Evolutionary conservation across 2,329 filamentous ascomycete species (phyloP), one percentile per base, ranked within the genome.

Genomic region (Penicillium brevicompactum): DNA sequence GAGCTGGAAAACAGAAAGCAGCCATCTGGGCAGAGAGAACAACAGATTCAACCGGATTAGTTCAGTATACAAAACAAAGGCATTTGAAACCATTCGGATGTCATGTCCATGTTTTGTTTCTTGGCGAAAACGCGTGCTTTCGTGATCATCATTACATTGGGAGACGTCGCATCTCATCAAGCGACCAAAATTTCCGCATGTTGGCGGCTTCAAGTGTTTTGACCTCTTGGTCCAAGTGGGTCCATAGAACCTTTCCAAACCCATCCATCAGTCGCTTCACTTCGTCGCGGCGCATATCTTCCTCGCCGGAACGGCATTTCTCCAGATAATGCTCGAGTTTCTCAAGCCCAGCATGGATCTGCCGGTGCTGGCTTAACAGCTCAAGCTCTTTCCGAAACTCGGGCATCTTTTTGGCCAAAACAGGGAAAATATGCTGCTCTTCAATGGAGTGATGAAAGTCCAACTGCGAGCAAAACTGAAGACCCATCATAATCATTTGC

Each of bases 161-260:
- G 76, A 94, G 81, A 49, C 76, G 74, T 70, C 74, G 78, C 73
- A 96, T 87, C 80, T 96, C 92, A 45, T 90, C 85, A 57, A 86
- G 63, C 0, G 80, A 88, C 90, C 90, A 96, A 73, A 89, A 92
- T 73, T 80, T 85, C 63, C 90, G 82, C 92, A 96, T 96, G 70
- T 93, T 95, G 72, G 94, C 89, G 43, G 91, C 91, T 2, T 87
- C 84, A 31, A 96, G 73, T 62, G 89, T 84, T 72, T 80, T 78
- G 7, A 96, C 91, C 80, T 96, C 92, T 65, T 92, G 87, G 66
- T 94, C 90, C 57, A 96, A 76, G 80, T 96, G 92, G 67, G 77
- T 78, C 89, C 91, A 93, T 46, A 96, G 72, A 59, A 96, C 89
- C 9, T 80, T 78, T 10, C 89, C 89, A 84, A 92, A 96, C 4